Base-by-base conservation (phyloP, 108 stramenopile species). In the Stephanodiscus minutulus region DNA sequence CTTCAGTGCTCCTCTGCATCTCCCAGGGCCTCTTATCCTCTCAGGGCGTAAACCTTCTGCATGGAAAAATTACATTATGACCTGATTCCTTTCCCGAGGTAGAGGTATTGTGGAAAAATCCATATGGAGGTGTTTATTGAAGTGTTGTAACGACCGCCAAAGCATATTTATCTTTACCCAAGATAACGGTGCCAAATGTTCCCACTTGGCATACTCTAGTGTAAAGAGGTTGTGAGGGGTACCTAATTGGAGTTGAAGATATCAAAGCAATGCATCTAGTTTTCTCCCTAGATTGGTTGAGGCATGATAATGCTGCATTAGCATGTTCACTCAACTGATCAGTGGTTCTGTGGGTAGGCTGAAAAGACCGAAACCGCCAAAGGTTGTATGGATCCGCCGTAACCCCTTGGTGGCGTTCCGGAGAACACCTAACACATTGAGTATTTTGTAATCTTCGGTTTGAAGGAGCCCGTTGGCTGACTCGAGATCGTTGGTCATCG, bases 201-300 rank as follows among this genome's bases (percentile, higher is more conserved):
- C 59, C 55, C 12, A 36, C 8, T 31, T 15, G 0, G 31, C 22
- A 50, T 37, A 57, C n/a, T 66, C 25, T 15, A 47, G 13, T 1
- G 27, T 0, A 2, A 68, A 27, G 1, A 65, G 66, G 58, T 49
- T 52, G 33, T 48, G 41, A 2, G 0, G 5, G 0, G 59, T 46
- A 3, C 74, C 74, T 28, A 37, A 20, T 35, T 75, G 66, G n/a
- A 76, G 31, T 43, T 76, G 68, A n/a, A 70, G 1, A 11, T 46
- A 7, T 31, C 70, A 35, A 41, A 71, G 15, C 2, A 24, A 33
- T 0, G 75, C 68, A 10, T 2, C 17, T 3, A 76, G 43, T 10
- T n/a, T 68, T 1, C 25, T 36, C 0, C 74, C n/a, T 66, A 10
- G 68, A 8, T 10, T 10, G n/a, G 25, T n/a, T 8, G 39, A 27